Evolutionary conservation across 257 asterid species (phyloP).

Genomic region (Anisodus tanguticus): DNA sequence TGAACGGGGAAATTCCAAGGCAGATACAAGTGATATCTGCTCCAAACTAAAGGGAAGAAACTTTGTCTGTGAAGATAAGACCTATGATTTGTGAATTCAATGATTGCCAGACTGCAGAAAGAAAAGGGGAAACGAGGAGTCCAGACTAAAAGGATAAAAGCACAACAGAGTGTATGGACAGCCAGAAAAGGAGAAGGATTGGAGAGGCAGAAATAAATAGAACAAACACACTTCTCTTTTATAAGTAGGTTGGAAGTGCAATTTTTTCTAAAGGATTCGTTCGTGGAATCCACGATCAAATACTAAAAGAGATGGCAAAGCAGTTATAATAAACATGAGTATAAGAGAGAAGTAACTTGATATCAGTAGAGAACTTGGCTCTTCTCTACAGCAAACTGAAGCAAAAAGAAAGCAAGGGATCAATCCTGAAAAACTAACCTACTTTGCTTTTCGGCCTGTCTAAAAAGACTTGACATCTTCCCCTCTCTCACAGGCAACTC

Average conservation of each 20-base stretch:
- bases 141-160: background rate
- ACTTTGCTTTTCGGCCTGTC: background rate
- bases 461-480: background rate
- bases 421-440: background rate
- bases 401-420: background rate
- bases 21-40: background rate
- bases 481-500: background rate
- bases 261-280: background rate
- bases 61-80: background rate
- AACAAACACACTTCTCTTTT: background rate
- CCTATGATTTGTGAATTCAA: background rate
- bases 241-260: background rate
- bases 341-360: background rate
- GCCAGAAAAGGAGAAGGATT: background rate
- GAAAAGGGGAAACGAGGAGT: background rate
- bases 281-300: background rate
- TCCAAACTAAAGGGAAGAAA: background rate
- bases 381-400: slow-evolving; percentile 1
- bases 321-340: background rate
- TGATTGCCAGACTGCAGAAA: background rate
- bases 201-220: background rate
- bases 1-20: background rate
- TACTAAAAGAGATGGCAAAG: background rate
- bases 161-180: background rate
- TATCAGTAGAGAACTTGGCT: background rate